Evolutionary conservation across 768 basidiomycete genomes (phyloP), one percentile per base, ranked within the genome.

Genomic region (Rhizopogon rudus): DNA sequence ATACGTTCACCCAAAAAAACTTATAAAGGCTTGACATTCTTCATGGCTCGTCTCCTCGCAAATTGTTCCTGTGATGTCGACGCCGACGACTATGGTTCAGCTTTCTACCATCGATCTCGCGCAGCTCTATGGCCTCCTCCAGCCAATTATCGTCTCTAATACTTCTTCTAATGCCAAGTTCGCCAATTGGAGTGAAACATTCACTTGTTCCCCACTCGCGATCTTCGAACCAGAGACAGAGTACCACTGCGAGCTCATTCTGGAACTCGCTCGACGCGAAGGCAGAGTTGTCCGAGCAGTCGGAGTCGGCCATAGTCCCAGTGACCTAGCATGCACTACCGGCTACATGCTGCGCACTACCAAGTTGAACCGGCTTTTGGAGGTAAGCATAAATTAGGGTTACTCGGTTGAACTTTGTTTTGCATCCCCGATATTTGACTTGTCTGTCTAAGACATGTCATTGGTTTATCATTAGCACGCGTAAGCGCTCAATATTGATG

Each of bases 281-380:
- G 73, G 79, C 14, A 83, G 81, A 65, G 76, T 80, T 20, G 77
- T 98, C 35, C 83, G 93, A 53, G 88, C 91, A 1, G 88, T 86
- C 12, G 97, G 93, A 12, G 84, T 92, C 14, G 96, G 95, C 2
- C 95, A 98, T 73, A 91, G 88, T 55, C 96, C 96, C 22, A 90
- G 87, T 65, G 96, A 99, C 73, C 77, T 98, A 49, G 90, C 92
- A 0, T 98, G 93, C 72, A 97, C 94, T 0, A 80, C 75, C 51
- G 91, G 85, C 10, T 94, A 82, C 73, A 88, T 98, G 84, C 72
- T 98, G 54, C 79, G 88, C 52, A 90, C 90, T 56, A 83, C 83
- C 42, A 82, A 80, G 63, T 71, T 98, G 52, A 79, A 88, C 68
- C 75, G 79, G 41, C 69, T 96, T 35, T 68, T 95, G 44, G 84